Evolutionary conservation across 331 rosid genomes (phyloP), one percentile per base, ranked within the genome.

Genomic region (Quercus tomentella): DNA sequence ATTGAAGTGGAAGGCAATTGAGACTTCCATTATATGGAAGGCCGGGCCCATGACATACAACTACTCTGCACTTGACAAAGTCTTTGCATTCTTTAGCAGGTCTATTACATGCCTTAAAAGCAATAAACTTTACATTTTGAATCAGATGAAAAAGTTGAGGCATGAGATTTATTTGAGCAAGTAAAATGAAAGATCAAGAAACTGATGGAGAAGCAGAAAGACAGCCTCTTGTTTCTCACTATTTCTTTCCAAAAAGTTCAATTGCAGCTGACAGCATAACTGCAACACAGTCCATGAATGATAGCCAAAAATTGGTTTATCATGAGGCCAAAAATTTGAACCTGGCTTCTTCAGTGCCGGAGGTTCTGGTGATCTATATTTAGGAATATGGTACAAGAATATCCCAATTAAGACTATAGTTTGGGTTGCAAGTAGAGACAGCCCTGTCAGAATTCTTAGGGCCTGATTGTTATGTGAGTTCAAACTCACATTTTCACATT

Each of bases 381-480:
- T 87, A 52, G 90, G 90, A 79, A 81, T 84, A 79, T 81, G 88
- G 88, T 87, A 87, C 80, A 87, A 84, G 72, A 35, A 76, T 25
- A 79, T 87, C 58, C 86, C 84, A 11, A 76, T 68, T 8, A 15
- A 20, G 18, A 73, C 88, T 20, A 49, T 84, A 68, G 70, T 87
- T 73, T 87, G 90, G 90, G 88, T 87, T 68, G 90, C 90, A 76
- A 84, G 81, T 33, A 76, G 77, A 77, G 82, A 84, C 71, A 76
- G 33, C 4, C 87, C 88, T 43, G 84, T 2, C 45, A 43, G 58
- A 26, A 70, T 54, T 52, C 82, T 72, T 23, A 23, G n/a, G n/a
- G n/a, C n/a, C n/a, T n/a, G n/a, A n/a, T n/a, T n/a, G n/a, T n/a
- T n/a, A n/a, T n/a, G n/a, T n/a, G n/a, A n/a, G n/a, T n/a, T n/a